Percentiles rank a stretch among this genome's conserved stretches.
phyloP scores from a whole-genome alignment of 73 alveolate genomes.

The Vitrella brassicaformis region DNA sequence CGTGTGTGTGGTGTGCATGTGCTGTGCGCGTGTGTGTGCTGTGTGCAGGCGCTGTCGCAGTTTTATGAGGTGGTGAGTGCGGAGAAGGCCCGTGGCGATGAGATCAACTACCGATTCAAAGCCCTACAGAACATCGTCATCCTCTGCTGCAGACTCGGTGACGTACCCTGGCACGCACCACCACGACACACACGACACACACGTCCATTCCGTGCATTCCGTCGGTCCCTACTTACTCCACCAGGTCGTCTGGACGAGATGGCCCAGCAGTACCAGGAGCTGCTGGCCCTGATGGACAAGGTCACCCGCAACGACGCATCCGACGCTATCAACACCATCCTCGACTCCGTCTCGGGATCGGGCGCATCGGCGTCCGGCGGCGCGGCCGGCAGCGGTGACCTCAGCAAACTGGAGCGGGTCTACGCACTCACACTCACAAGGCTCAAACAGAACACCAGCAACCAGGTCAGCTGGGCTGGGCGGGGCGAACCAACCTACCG shows the following conservation, averaged over 20 bases:
- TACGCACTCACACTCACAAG: conserved; percentile 57
- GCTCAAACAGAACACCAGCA: too few relatives aligned
- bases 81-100: conserved; percentile 49
- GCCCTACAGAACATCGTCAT: conserved; percentile 60
- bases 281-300: conserved; percentile 49
- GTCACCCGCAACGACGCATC: conserved; percentile 65
- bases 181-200: too few relatives aligned
- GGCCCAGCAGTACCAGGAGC: conserved; percentile 36
- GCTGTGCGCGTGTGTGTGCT: neutral
- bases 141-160: conserved; percentile 20
- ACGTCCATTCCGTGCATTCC: too few relatives aligned
- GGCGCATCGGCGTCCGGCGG: too few relatives aligned
- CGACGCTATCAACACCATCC: conserved; percentile 53
- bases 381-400: too few relatives aligned
- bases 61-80: conserved; percentile 44
- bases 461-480: too few relatives aligned
- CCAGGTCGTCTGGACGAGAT: conserved; percentile 44
- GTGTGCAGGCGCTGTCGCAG: conserved; percentile 24
- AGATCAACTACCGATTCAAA: conserved; percentile 58
- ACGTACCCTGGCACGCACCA: too few relatives aligned
- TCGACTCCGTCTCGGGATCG: conserved; percentile 41
- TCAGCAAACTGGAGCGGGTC: conserved; percentile 37
- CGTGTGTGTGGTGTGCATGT: neutral
- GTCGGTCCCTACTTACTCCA: too few relatives aligned
- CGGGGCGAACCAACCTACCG: too few relatives aligned